phyloP scores from a whole-genome alignment of 139 green algal species.

The Yamagishiella unicocca region DNA sequence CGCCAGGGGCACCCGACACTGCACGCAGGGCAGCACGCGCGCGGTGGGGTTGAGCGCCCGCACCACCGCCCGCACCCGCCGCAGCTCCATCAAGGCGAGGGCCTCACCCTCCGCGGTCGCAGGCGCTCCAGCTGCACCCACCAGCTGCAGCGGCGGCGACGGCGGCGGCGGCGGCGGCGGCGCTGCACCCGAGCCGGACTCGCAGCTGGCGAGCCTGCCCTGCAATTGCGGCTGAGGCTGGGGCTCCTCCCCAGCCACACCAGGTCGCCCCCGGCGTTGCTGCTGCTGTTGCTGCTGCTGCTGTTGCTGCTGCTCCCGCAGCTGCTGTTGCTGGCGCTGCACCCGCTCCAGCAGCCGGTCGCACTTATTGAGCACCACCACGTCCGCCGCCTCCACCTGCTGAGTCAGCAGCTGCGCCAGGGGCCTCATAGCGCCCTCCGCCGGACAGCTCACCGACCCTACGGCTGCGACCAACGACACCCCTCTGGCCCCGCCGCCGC shows the following conservation, averaged over 20 bases:
- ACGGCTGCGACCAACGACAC: neutral
- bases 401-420: neutral
- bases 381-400: constrained; percentile 33
- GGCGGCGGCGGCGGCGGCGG: too few relatives aligned
- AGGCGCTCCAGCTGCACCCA: too few relatives aligned
- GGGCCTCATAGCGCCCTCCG: neutral
- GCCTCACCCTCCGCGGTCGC: neutral
- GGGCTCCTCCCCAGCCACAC: too few relatives aligned
- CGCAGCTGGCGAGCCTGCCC: too few relatives aligned
- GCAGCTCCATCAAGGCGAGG: neutral
- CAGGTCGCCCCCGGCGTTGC: too few relatives aligned
- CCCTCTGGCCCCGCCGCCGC: neutral
- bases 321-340: neutral
- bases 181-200: too few relatives aligned
- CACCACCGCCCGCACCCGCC: constrained; percentile 4
- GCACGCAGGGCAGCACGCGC: neutral
- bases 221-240: too few relatives aligned
- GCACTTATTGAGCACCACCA: constrained; percentile 47
- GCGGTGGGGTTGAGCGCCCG: constrained; percentile 32
- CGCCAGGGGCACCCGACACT: neutral
- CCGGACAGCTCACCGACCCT: neutral
- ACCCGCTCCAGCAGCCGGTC: constrained; percentile 9
- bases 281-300: neutral
- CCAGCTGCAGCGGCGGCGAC: too few relatives aligned
- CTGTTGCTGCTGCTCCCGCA: neutral